Base-by-base conservation (phyloP, 139 green algal species). In the Chlorella vulgaris region DNA sequence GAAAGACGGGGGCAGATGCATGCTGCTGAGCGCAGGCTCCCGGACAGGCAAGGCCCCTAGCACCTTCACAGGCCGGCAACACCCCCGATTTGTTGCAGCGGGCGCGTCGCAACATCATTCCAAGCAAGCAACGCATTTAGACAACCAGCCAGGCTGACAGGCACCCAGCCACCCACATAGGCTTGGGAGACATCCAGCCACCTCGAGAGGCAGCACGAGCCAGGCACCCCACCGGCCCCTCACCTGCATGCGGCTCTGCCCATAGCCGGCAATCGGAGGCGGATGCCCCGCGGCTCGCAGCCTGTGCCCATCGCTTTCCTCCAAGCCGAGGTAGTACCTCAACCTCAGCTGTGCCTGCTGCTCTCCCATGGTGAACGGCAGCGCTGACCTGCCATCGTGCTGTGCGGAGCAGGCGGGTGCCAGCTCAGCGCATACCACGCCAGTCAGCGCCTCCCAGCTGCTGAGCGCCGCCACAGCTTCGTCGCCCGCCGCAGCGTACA, bases 161-260 rank as follows among this genome's bases (percentile, higher is more conserved):
- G n/a, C n/a, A n/a, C n/a, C n/a, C n/a, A n/a, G n/a, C n/a, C n/a
- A n/a, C n/a, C n/a, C n/a, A n/a, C n/a, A n/a, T n/a, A n/a, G n/a
- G n/a, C n/a, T n/a, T n/a, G n/a, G n/a, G n/a, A n/a, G n/a, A n/a
- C n/a, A n/a, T n/a, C n/a, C n/a, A n/a, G n/a, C n/a, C n/a, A n/a
- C n/a, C n/a, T n/a, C n/a, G n/a, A n/a, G n/a, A n/a, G n/a, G n/a
- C n/a, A n/a, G n/a, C n/a, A n/a, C n/a, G n/a, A n/a, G n/a, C n/a
- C n/a, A n/a, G n/a, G n/a, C n/a, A n/a, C n/a, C n/a, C n/a, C n/a
- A n/a, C n/a, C n/a, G n/a, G n/a, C n/a, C n/a, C n/a, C 77, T 65
- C 40, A 77, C 69, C 69, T 43, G 33, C 83, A 85, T 83, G 71
- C 78, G 78, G 31, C 10, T 65, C 15, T 79, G 65, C 7, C 76